Conservation (phyloP, 176 grass and related monocot species). For the Eremochloa ophiuroides region DNA sequence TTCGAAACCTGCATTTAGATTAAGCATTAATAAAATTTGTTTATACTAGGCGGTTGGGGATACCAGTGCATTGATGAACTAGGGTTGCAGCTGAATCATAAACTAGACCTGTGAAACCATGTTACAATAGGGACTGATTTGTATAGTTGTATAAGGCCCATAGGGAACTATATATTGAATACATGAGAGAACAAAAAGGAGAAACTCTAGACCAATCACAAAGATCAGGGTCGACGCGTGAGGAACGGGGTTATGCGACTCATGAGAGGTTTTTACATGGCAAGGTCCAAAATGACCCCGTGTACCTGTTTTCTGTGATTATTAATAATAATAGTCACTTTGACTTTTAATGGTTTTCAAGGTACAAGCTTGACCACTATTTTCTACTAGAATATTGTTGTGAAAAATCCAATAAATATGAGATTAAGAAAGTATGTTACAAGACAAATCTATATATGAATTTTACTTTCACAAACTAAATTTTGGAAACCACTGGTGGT, state of each 20-base stretch:
- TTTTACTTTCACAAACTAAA: neutral
- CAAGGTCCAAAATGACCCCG: neutral
- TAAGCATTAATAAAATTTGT: slow-evolving; percentile 7
- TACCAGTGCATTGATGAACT: neutral
- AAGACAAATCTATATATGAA: neutral
- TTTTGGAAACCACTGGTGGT: neutral
- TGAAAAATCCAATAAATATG: neutral
- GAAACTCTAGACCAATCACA: neutral
- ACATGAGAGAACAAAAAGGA: neutral
- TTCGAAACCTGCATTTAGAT: slow-evolving; percentile 73
- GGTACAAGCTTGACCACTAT: neutral
- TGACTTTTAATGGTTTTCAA: neutral
- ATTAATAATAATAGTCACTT: neutral
- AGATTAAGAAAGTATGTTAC: neutral
- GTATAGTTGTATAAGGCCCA: neutral
- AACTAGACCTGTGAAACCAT: neutral
- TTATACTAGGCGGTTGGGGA: neutral
- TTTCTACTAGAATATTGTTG: neutral
- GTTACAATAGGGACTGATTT: neutral
- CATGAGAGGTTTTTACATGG: neutral
- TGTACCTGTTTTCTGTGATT: neutral
- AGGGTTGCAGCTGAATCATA: neutral
- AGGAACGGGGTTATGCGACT: neutral
- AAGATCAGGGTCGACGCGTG: neutral
- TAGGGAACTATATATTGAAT: neutral